These are phyloP conservation scores for Xenoacremonium recifei DNA, from an alignment of 2,329 filamentous ascomycete genomes.

Conservation along the genomic window DNA sequence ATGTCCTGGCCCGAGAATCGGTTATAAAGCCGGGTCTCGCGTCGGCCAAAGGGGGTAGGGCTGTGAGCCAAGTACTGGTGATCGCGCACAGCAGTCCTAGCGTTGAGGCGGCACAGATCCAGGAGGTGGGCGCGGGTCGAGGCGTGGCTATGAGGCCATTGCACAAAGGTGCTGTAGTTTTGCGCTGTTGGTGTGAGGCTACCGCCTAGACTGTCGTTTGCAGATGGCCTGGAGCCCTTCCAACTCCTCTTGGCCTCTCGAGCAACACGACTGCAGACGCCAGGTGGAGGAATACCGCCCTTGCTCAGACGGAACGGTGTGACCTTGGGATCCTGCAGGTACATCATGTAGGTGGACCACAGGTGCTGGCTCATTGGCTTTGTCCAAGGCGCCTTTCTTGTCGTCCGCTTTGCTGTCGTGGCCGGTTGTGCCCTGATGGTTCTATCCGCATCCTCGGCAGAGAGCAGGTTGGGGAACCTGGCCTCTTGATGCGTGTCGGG, in stretches of 20 bases:
- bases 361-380: slow-evolving; percentile 64
- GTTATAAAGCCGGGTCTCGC: slow-evolving; percentile 48
- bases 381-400: slow-evolving; percentile 60
- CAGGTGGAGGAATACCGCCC: slow-evolving; percentile 62
- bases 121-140: slow-evolving; percentile 62
- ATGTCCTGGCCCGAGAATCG: slow-evolving; percentile 62
- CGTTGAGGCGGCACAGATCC: slow-evolving; percentile 59
- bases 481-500: slow-evolving; percentile 39
- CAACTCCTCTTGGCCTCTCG: slow-evolving; percentile 64
- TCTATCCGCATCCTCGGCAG: slow-evolving; percentile 29
- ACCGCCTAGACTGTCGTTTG: slow-evolving; percentile 43
- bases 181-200: slow-evolving; percentile 56
- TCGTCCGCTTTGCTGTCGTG: slow-evolving; percentile 24
- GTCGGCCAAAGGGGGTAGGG: slow-evolving; percentile 55
- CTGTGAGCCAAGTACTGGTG: slow-evolving; percentile 50
- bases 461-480: slow-evolving; percentile 21
- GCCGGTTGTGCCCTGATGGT: slow-evolving; percentile 27
- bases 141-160: slow-evolving; percentile 64
- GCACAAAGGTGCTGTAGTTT: slow-evolving; percentile 46
- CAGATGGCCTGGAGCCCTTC: slow-evolving; percentile 55
- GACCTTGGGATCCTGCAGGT: slow-evolving; percentile 65
- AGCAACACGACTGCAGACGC: slow-evolving; percentile 64
- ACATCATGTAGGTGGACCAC: slow-evolving; percentile 64
- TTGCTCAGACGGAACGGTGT: slow-evolving; percentile 65
- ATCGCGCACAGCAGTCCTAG: slow-evolving; percentile 42